phyloP scores from a whole-genome alignment of 495 filamentous ascomycete species.

The Podospora australis region DNA sequence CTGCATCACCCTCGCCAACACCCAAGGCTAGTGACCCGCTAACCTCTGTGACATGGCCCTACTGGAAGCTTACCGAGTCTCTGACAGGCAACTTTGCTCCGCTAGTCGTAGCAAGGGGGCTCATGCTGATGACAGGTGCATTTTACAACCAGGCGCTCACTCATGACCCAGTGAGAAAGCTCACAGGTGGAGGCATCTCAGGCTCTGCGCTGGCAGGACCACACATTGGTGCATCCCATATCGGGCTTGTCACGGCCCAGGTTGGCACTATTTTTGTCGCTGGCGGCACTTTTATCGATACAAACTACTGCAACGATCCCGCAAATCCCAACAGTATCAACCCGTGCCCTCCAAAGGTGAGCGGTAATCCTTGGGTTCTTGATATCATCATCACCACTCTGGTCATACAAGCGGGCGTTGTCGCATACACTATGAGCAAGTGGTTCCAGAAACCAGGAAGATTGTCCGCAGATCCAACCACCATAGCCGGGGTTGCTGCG shows the following conservation, averaged over 20 bases:
- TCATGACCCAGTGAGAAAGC: conserved; percentile 19
- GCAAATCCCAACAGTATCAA: background rate
- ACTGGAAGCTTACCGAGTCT: background rate
- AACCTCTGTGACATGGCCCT: conserved; percentile 5
- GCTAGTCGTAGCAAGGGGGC: conserved; percentile 7
- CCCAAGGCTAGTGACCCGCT: background rate
- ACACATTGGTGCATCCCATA: conserved; percentile 5
- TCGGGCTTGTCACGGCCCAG: conserved; percentile 13
- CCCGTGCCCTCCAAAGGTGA: conserved; percentile 18
- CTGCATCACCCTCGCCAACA: background rate
- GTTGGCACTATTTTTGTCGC: conserved; percentile 18
- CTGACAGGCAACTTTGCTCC: conserved; percentile 13
- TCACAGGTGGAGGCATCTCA: conserved; percentile 10
- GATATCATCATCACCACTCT: conserved; percentile 19
- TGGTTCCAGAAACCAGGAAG: conserved; percentile 16
- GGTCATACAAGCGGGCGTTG: conserved; percentile 5
- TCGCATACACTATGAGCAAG: conserved; percentile 11
- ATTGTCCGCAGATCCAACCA: conserved; percentile 21
- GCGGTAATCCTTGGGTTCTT: conserved; percentile 16
- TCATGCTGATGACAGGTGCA: conserved; percentile 4
- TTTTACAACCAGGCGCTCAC: conserved; percentile 18
- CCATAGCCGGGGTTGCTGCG: conserved; percentile 22
- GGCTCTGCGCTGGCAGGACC: conserved; percentile 12
- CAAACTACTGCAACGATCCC: conserved; percentile 13
- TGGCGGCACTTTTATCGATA: conserved; percentile 20